A percentile compares a stretch with the other conserved stretches of the same genome.
These are phyloP conservation scores for Diversispora eburnea DNA, from an alignment of 192 early-diverging fungal genomes.

Conservation along the genomic window DNA sequence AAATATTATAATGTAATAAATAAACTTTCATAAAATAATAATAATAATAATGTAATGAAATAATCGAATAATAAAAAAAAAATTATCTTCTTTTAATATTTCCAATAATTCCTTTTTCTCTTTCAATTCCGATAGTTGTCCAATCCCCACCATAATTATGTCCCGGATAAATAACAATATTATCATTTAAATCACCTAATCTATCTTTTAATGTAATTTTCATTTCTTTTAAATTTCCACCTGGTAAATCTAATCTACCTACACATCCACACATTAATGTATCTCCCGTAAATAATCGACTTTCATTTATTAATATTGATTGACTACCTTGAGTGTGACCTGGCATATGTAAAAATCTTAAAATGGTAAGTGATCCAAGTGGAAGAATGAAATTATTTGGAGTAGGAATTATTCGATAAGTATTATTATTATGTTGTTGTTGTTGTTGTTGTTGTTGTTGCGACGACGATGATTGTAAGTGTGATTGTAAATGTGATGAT, in stretches of 20 bases:
- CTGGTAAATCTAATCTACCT: constrained; percentile 80
- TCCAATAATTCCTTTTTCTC: constrained; percentile 36
- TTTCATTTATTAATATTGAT: constrained; percentile 72
- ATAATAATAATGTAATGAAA: too few relatives aligned
- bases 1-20: too few relatives aligned
- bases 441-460: not conserved
- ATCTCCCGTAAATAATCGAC: constrained; percentile 80
- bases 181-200: constrained; percentile 55
- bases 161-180: constrained; percentile 82
- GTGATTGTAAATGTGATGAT: not conserved
- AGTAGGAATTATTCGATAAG: constrained; percentile 53
- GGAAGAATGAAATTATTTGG: constrained; percentile 52
- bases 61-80: too few relatives aligned
- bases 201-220: constrained; percentile 63
- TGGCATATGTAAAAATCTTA: constrained; percentile 86
- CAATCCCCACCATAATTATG: constrained; percentile 83
- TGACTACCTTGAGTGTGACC: constrained; percentile 90
- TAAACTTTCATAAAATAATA: too few relatives aligned
- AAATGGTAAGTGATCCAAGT: constrained; percentile 47
- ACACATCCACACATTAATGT: constrained; percentile 72
- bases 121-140: constrained; percentile 71
- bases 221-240: constrained; percentile 65
- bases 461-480: not conserved
- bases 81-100: constrained; percentile 4
- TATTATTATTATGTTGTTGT: not conserved